A percentile compares a stretch with the other conserved stretches of the same genome.
Conservation (phyloP, 257 asterid species). For the Ilex asprella region DNA sequence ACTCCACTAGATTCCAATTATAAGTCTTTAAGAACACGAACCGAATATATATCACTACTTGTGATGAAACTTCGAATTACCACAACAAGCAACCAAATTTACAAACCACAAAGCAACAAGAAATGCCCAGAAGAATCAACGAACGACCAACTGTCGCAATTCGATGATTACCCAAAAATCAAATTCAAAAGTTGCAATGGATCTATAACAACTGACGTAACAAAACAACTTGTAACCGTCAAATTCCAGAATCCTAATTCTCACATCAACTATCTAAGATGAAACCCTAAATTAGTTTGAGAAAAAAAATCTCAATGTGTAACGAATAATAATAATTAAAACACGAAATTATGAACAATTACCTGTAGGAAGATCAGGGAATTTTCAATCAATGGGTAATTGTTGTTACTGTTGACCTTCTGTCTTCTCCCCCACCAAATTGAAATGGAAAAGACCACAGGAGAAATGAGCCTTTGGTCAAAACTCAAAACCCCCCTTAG, state of each 20-base stretch:
- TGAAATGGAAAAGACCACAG: constrained; percentile 23
- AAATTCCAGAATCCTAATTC: constrained; percentile 16
- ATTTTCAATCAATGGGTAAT: constrained; percentile 22
- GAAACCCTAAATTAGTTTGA: constrained; percentile 26
- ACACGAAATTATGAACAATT: constrained; percentile 12
- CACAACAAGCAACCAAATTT: not conserved
- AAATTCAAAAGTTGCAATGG: constrained; percentile 16
- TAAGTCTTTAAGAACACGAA: not conserved
- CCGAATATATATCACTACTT: not conserved
- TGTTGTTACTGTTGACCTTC: constrained; percentile 16
- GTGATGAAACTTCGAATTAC: no score
- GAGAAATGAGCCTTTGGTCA: constrained; percentile 22
- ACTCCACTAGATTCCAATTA: no score
- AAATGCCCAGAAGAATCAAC: constrained; percentile 2
- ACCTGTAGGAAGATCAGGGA: constrained; percentile 16
- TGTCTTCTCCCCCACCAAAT: constrained; percentile 31
- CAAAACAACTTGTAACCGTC: constrained; percentile 11
- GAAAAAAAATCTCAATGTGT: constrained; percentile 2
- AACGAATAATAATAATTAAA: constrained; percentile 1
- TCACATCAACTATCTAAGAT: constrained; percentile 13
- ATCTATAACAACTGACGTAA: constrained; percentile 32
- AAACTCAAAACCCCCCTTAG: constrained; percentile 34
- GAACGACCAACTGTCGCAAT: constrained; percentile 8
- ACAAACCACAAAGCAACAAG: constrained; percentile 6
- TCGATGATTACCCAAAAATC: constrained; percentile 11